Evolutionary conservation across 495 filamentous ascomycete genomes (phyloP).

Genomic region (Penicillium longicatenatum): DNA sequence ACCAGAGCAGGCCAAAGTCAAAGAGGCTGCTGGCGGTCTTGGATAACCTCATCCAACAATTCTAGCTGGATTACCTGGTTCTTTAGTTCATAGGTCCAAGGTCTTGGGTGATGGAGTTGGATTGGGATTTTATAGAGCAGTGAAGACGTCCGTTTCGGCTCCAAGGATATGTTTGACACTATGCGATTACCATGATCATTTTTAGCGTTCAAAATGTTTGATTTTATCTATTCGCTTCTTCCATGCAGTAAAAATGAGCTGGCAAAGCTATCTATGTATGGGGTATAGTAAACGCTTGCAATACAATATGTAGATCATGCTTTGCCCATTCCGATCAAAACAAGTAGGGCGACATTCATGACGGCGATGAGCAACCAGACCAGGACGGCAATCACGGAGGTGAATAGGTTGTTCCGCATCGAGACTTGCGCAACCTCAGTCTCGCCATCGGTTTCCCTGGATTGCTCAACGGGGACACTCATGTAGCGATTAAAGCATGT

Average conservation of each 20-base stretch:
- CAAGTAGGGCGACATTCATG: slow-evolving; percentile 75
- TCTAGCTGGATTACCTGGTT: background rate
- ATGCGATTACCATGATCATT: background rate
- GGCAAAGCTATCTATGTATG: background rate
- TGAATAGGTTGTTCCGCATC: slow-evolving; percentile 66
- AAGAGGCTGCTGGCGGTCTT: slow-evolving; percentile 60
- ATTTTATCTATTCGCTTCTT: background rate
- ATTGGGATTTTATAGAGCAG: background rate
- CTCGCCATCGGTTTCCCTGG: slow-evolving; percentile 29
- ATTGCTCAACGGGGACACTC: slow-evolving; percentile 55
- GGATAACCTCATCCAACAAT: slow-evolving; percentile 23
- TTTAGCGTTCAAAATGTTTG: slow-evolving; percentile 5
- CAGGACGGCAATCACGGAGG: slow-evolving; percentile 53
- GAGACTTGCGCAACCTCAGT: slow-evolving; percentile 24
- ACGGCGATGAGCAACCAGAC: slow-evolving; percentile 70
- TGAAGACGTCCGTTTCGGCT: background rate
- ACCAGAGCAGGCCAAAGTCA: slow-evolving; percentile 70
- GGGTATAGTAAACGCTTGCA: background rate
- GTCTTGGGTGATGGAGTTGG: slow-evolving; percentile 17
- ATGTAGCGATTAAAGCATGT: slow-evolving; percentile 82
- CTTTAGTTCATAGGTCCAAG: background rate
- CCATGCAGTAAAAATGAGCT: background rate
- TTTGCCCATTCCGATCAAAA: slow-evolving; percentile 64
- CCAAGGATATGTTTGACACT: background rate
- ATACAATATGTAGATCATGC: slow-evolving; percentile 16